Evolutionary conservation across 257 asterid genomes (phyloP).

Genomic region (Nicotiana paniculata): DNA sequence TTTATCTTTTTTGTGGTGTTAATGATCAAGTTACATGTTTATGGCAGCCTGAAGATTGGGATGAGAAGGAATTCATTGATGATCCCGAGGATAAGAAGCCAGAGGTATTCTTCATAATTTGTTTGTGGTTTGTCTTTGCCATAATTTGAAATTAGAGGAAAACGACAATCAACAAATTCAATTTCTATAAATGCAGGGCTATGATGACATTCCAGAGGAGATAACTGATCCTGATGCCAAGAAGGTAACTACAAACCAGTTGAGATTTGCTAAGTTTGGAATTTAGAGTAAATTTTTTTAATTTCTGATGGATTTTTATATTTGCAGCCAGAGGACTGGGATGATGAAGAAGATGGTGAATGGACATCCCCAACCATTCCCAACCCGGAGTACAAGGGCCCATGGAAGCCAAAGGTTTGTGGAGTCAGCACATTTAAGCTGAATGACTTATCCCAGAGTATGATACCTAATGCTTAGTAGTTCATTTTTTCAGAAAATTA

Average conservation of each 20-base stretch:
- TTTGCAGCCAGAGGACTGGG: conserved; percentile 97
- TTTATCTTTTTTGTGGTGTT: background rate
- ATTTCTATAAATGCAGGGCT: conserved; percentile 45
- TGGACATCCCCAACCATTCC: conserved; percentile 96
- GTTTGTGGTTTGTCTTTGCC: background rate
- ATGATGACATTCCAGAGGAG: conserved; percentile 91
- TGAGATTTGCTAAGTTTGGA: background rate
- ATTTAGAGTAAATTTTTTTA: background rate
- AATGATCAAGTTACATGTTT: background rate
- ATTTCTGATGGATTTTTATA: background rate
- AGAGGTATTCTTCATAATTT: conserved; percentile 41
- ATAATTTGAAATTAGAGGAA: background rate
- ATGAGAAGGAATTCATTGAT: conserved; percentile 80
- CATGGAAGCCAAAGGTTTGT: conserved; percentile 75
- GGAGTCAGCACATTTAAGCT: background rate
- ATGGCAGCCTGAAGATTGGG: conserved; percentile 98
- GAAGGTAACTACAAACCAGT: conserved; percentile 55
- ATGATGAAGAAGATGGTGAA: conserved; percentile 94
- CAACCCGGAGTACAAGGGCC: conserved; percentile 92
- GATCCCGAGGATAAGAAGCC: conserved; percentile 99
- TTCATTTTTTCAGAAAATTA: conserved; percentile 45
- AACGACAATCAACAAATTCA: background rate
- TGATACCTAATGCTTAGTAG: conserved; percentile 6
- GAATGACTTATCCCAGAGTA: background rate
- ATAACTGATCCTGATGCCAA: conserved; percentile 85